Conservation (phyloP, 2,329 filamentous ascomycete species). For the Hypoxylon sp. region DNA sequence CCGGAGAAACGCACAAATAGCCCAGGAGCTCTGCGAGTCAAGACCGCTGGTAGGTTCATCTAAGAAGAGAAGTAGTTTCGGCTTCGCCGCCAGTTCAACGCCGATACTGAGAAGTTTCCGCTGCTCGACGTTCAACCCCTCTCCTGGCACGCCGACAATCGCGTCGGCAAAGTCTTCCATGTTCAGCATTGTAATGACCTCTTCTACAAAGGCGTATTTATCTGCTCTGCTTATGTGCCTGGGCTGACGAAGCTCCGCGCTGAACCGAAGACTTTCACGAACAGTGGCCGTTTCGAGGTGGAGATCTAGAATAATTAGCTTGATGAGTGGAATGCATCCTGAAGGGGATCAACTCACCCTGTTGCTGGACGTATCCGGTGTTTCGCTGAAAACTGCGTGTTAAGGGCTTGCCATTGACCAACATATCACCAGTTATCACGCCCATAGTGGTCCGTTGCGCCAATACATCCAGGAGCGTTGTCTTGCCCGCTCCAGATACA, state of each 20-base stretch:
- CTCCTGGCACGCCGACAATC: slow-evolving; percentile 87
- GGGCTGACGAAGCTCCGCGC: slow-evolving; percentile 85
- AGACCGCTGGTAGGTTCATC: slow-evolving; percentile 94
- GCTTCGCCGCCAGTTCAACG: slow-evolving; percentile 92
- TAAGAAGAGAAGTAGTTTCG: slow-evolving; percentile 60
- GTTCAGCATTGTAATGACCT: slow-evolving; percentile 87
- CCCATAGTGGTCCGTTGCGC: slow-evolving; percentile 88
- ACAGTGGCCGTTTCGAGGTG: slow-evolving; percentile 88
- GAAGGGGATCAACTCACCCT: slow-evolving; percentile 69
- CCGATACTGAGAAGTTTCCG: slow-evolving; percentile 86
- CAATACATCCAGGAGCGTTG: slow-evolving; percentile 86
- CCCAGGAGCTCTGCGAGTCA: slow-evolving; percentile 91
- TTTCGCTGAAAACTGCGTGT: slow-evolving; percentile 89
- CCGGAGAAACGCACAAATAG: slow-evolving; percentile 85
- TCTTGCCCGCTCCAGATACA: slow-evolving; percentile 90
- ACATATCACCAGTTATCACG: slow-evolving; percentile 86
- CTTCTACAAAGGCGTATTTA: slow-evolving; percentile 86
- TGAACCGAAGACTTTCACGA: slow-evolving; percentile 86
- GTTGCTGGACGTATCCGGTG: slow-evolving; percentile 91
- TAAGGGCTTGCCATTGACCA: slow-evolving; percentile 56
- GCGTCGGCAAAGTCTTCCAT: slow-evolving; percentile 91
- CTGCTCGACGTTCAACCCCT: slow-evolving; percentile 74
- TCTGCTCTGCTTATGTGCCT: slow-evolving; percentile 73
- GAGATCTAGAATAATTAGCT: slow-evolving; percentile 56
- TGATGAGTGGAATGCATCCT: not conserved